phyloP scores from a whole-genome alignment of 495 filamentous ascomycete species.

The Apiosordaria backusii region DNA sequence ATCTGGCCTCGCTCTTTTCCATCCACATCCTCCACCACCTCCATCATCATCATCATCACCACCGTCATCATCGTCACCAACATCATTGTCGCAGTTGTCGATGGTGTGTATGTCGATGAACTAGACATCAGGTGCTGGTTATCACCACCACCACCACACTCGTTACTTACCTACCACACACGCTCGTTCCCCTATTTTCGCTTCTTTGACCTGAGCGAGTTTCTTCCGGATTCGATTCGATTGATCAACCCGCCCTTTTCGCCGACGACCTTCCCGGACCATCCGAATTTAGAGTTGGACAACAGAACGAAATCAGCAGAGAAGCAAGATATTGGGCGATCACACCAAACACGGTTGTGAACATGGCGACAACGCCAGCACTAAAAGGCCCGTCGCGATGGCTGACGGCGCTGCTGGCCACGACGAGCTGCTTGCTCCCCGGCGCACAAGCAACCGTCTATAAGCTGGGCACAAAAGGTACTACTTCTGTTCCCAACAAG shows the following conservation, averaged over 20 bases:
- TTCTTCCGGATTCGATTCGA: not conserved
- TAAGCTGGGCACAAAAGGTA: constrained; percentile 28
- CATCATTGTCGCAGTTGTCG: too few species aligned
- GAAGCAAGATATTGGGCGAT: not conserved
- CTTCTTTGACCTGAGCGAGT: not conserved
- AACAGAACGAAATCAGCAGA: not conserved
- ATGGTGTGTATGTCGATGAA: not conserved
- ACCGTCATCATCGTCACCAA: constrained; percentile 3
- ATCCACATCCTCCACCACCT: not conserved
- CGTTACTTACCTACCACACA: not conserved
- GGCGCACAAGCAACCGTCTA: constrained; percentile 24
- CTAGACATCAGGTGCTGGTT: not conserved
- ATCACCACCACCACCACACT: not conserved
- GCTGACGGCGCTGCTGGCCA: constrained; percentile 23
- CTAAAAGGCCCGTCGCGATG: constrained; percentile 16
- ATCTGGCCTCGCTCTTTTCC: constrained; percentile 7
- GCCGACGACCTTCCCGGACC: too few species aligned
- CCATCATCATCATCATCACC: constrained; percentile 13
- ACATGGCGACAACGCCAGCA: constrained; percentile 11
- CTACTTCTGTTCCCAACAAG: not conserved
- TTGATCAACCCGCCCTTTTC: too few species aligned
- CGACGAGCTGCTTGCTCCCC: constrained; percentile 19
- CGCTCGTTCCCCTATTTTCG: constrained; percentile 5
- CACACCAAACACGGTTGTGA: not conserved
- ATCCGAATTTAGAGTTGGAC: not conserved